Evolutionary conservation across 2,329 filamentous ascomycete genomes (phyloP).

Genomic region (Phialemoniopsis sp.): DNA sequence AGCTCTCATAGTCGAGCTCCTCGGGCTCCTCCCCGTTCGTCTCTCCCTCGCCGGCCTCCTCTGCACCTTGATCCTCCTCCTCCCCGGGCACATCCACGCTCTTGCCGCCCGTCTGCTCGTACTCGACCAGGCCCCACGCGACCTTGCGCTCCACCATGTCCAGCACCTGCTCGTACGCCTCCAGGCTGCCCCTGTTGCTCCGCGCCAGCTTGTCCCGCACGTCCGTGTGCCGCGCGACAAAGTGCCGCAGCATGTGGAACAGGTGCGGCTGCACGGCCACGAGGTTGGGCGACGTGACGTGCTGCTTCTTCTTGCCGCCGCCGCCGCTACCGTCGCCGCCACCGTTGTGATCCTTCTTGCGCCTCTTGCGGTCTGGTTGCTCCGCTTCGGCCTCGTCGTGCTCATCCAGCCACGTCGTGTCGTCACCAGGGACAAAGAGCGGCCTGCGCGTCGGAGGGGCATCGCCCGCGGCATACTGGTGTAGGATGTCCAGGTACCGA

Average conservation of each 20-base stretch:
- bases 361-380: conserved; percentile 47
- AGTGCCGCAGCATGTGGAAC: conserved; percentile 83
- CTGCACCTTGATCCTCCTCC: conserved; percentile 10
- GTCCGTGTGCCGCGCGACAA: conserved; percentile 76
- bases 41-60: conserved; percentile 9
- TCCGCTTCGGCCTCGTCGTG: conserved; percentile 15
- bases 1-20: conserved; percentile 49
- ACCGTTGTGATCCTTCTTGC: conserved; percentile 30
- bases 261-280: conserved; percentile 84
- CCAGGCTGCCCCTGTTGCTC: conserved; percentile 58
- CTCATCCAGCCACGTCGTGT: conserved; percentile 39
- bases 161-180: conserved; percentile 80
- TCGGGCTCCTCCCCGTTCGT: conserved; percentile 21
- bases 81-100: conserved; percentile 38
- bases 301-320: conserved; percentile 29
- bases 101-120: conserved; percentile 46
- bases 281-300: conserved; percentile 55
- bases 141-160: conserved; percentile 71
- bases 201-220: conserved; percentile 80
- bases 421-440: conserved; percentile 66
- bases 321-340: conserved; percentile 16
- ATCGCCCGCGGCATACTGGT: conserved; percentile 67
- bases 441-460: conserved; percentile 64
- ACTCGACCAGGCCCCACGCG: conserved; percentile 68
- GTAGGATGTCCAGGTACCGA: conserved; percentile 86